Evolutionary conservation across 805 yeast genomes (phyloP).

Genomic region (Danielozyma ontarioensis): DNA sequence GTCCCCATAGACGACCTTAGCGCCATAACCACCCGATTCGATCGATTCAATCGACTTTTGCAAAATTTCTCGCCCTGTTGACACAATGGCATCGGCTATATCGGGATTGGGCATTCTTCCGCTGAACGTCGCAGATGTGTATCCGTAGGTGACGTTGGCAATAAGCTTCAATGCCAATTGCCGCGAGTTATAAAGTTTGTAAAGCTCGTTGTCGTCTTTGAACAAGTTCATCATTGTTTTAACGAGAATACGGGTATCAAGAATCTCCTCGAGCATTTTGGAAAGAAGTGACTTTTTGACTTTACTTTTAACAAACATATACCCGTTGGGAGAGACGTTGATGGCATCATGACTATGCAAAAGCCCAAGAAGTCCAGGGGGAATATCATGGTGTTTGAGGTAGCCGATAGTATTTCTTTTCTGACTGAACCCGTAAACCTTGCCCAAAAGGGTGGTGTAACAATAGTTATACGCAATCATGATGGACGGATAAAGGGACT

Average conservation of each 20-base stretch:
- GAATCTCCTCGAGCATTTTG: conserved; percentile 76
- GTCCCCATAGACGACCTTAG: conserved; percentile 94
- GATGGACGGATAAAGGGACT: conserved; percentile 88
- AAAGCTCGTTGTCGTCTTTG: conserved; percentile 38
- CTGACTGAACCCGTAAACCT: conserved; percentile 46
- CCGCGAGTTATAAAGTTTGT: conserved; percentile 60
- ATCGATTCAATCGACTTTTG: conserved; percentile 65
- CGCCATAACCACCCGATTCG: conserved; percentile 69
- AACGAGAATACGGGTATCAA: conserved; percentile 74
- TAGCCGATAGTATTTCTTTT: conserved; percentile 51
- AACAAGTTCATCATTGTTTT: conserved; percentile 66
- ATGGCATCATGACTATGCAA: conserved; percentile 46
- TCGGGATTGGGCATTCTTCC: conserved; percentile 98
- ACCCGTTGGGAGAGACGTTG: conserved; percentile 81
- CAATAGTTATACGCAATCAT: conserved; percentile 90
- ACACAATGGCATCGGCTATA: conserved; percentile 90
- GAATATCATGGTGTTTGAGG: conserved; percentile 38
- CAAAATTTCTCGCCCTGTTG: conserved; percentile 82
- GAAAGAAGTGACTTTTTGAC: conserved; percentile 72
- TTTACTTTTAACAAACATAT: conserved; percentile 62
- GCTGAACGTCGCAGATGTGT: conserved; percentile 88
- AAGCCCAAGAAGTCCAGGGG: conserved; percentile 51
- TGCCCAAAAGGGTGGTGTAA: conserved; percentile 67
- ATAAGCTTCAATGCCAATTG: conserved; percentile 85
- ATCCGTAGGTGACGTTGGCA: conserved; percentile 96